Percentiles rank a stretch among this genome's conserved stretches.
phyloP scores from a whole-genome alignment of 345 rosid genomes.

The Turritis glabra region DNA sequence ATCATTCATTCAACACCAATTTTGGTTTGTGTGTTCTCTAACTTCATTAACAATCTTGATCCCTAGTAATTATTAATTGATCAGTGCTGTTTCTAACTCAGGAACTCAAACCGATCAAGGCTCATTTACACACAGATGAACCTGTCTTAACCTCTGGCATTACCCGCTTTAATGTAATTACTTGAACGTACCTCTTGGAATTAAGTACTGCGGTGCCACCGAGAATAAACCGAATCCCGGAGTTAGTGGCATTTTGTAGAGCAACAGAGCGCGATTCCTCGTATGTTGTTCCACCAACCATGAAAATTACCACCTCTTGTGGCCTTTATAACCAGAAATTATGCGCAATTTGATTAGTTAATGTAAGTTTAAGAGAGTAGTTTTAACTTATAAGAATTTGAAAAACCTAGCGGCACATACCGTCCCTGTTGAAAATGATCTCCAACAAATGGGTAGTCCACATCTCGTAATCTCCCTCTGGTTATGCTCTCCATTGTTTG shows the following conservation, averaged over 20 bases:
- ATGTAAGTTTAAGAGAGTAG: background rate
- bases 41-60: background rate
- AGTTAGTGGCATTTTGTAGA: constrained; percentile 69
- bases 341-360: background rate
- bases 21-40: background rate
- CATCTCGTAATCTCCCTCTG: constrained; percentile 89
- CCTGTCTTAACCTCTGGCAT: background rate
- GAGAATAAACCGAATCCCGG: constrained; percentile 83
- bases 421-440: constrained; percentile 97
- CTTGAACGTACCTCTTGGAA: constrained; percentile 67
- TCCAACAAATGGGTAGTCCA: constrained; percentile 93
- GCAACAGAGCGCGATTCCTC: constrained; percentile 93
- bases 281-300: constrained; percentile 97
- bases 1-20: background rate
- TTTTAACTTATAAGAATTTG: background rate
- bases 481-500: constrained; percentile 93
- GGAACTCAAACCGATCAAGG: background rate
- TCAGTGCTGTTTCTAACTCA: background rate
- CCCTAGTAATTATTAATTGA: background rate
- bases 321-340: constrained; percentile 53
- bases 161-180: background rate
- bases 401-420: constrained; percentile 43
- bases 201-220: constrained; percentile 83
- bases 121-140: background rate
- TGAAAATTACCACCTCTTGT: constrained; percentile 84